A percentile compares a stretch with the other conserved stretches of the same genome.
Evolutionary conservation across 345 rosid species (phyloP).

Genomic region (Citrus maxima): DNA sequence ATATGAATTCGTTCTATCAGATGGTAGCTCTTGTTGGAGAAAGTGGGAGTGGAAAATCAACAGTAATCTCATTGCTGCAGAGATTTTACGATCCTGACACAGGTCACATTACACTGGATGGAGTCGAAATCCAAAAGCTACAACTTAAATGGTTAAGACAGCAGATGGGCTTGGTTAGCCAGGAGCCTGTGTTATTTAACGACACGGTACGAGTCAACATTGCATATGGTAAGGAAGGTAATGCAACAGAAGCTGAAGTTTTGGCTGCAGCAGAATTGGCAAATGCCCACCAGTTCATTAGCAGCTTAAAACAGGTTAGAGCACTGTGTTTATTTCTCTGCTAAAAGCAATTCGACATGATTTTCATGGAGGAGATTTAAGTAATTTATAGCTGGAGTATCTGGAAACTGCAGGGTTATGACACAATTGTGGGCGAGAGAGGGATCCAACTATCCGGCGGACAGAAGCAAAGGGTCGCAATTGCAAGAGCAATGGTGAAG

Average conservation of each 20-base stretch:
- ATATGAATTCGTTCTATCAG: constrained; percentile 11
- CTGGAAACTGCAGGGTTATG: background rate
- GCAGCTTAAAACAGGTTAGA: background rate
- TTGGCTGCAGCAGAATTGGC: background rate
- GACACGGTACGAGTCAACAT: background rate
- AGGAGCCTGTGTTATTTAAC: background rate
- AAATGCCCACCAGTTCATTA: background rate
- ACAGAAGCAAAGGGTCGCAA: background rate
- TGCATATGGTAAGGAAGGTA: background rate
- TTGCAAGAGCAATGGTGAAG: background rate
- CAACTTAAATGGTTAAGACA: constrained; percentile 33
- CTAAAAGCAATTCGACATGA: background rate
- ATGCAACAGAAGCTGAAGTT: background rate
- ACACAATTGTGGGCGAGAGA: background rate
- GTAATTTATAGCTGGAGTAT: background rate
- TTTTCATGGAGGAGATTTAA: background rate
- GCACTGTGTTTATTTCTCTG: background rate
- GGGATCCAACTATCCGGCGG: background rate
- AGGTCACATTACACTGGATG: constrained; percentile 36
- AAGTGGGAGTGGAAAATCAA: constrained; percentile 38
- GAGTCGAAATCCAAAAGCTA: constrained; percentile 18
- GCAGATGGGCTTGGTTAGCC: background rate
- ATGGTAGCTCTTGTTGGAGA: constrained; percentile 42
- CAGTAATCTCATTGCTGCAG: constrained; percentile 27
- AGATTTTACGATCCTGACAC: constrained; percentile 38